These are phyloP conservation scores for Conoideocrella luteorostrata DNA, from an alignment of 2,329 filamentous ascomycete genomes.

Conservation along the genomic window DNA sequence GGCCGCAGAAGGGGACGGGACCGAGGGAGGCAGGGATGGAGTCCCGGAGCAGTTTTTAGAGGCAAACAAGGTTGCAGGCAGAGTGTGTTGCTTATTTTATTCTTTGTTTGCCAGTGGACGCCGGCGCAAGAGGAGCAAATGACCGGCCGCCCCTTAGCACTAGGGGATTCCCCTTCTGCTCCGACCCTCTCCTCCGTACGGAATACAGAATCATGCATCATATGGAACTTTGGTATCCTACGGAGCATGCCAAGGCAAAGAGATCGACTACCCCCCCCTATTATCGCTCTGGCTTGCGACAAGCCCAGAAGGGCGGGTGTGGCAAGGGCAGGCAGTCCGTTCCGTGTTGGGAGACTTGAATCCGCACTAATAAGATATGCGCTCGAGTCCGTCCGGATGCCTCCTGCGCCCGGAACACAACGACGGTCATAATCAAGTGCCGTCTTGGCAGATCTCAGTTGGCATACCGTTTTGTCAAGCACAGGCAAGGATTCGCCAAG, in stretches of 20 bases:
- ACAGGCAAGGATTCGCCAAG: background rate
- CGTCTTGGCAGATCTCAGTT: conserved; percentile 7
- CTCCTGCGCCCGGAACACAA: background rate
- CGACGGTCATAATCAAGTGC: background rate
- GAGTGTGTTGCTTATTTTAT: conserved; percentile 2
- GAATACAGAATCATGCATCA: no score
- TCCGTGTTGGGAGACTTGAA: no score
- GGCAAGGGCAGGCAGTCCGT: no score
- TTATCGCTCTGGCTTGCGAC: no score
- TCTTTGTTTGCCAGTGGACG: no score
- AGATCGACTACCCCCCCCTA: background rate
- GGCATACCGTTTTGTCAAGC: background rate
- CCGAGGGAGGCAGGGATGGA: background rate
- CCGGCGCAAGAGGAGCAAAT: no score
- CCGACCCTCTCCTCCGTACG: no score
- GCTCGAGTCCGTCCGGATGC: no score
- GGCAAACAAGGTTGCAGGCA: conserved; percentile 5
- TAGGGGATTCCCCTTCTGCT: background rate
- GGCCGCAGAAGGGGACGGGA: background rate
- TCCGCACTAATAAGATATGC: no score
- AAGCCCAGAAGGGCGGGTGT: no score
- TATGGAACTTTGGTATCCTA: no score
- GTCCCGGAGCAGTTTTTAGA: background rate
- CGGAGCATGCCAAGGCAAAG: background rate
- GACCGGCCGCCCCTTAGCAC: no score